Evolutionary conservation across 768 basidiomycete species (phyloP).

Genomic region (Psilocybe tampanensis): DNA sequence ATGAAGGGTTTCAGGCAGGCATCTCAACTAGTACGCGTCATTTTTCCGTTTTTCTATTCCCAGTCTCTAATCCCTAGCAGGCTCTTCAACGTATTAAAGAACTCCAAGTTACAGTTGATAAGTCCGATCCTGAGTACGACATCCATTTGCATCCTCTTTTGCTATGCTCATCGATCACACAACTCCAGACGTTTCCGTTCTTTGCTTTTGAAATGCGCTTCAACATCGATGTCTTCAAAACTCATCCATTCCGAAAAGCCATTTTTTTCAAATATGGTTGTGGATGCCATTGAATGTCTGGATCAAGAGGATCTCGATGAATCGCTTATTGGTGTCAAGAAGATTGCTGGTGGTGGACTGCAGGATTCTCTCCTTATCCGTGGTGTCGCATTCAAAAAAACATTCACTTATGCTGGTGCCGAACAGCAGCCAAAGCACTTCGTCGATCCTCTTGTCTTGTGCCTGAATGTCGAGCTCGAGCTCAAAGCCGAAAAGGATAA

Average conservation of each 20-base stretch:
- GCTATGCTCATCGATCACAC: conserved; percentile 18
- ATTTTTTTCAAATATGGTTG: conserved; percentile 99
- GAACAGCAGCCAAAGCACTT: conserved; percentile 98
- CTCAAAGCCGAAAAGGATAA: conserved; percentile 99
- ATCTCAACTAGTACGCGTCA: conserved; percentile 69
- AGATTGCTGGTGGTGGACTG: conserved; percentile 96
- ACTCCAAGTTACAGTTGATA: conserved; percentile 89
- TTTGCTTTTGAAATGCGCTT: conserved; percentile 93
- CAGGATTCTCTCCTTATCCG: conserved; percentile 89
- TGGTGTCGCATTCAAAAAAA: conserved; percentile 99
- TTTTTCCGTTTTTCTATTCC: conserved; percentile 3
- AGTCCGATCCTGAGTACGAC: conserved; percentile 84
- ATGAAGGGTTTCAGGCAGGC: conserved; percentile 95
- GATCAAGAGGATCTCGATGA: conserved; percentile 96
- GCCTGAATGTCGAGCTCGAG: conserved; percentile 97
- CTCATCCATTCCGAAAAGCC: conserved; percentile 98
- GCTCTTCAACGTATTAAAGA: conserved; percentile 86
- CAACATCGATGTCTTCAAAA: conserved; percentile 99
- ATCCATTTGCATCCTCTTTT: conserved; percentile 1
- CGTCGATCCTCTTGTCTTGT: conserved; percentile 84
- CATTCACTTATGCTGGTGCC: conserved; percentile 98
- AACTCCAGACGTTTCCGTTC: conserved; percentile 82
- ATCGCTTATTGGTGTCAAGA: conserved; percentile 95
- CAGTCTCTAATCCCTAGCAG: conserved; percentile 39
- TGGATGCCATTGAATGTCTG: conserved; percentile 91